Conservation (phyloP, 345 rosid genomes). For the Syzygium grande region DNA sequence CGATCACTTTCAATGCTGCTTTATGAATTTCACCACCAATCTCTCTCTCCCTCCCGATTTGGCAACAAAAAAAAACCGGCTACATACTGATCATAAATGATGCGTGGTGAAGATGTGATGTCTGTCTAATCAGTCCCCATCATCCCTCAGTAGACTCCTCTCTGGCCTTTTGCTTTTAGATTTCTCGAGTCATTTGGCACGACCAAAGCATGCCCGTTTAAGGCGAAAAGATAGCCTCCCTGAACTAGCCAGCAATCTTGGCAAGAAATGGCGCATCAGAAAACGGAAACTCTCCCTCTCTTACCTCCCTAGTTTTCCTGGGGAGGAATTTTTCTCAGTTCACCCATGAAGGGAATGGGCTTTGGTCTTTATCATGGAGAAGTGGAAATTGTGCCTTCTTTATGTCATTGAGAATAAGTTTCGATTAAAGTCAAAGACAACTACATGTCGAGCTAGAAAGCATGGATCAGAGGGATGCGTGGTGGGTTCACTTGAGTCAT, state of each 20-base stretch:
- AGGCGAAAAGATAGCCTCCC: background rate
- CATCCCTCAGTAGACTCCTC: background rate
- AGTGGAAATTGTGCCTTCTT: background rate
- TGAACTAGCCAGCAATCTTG: background rate
- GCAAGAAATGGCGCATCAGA: background rate
- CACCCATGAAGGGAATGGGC: background rate
- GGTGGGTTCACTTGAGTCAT: background rate
- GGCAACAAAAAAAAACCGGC: background rate
- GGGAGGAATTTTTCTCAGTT: background rate
- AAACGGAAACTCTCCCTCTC: background rate
- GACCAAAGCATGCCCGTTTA: background rate
- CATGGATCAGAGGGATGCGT: background rate
- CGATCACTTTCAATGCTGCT: background rate
- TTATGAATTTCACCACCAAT: background rate
- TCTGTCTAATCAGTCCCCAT: background rate
- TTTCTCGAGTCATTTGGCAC: background rate
- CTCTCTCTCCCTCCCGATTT: background rate
- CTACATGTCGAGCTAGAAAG: background rate
- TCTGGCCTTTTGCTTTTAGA: background rate
- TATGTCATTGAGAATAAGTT: background rate
- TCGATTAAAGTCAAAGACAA: background rate
- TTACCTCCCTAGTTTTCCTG: background rate
- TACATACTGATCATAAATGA: background rate
- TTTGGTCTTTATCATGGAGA: background rate
- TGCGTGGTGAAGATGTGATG: background rate